Conservation (phyloP, 495 filamentous ascomycete genomes). For the Neurospora sp. region DNA sequence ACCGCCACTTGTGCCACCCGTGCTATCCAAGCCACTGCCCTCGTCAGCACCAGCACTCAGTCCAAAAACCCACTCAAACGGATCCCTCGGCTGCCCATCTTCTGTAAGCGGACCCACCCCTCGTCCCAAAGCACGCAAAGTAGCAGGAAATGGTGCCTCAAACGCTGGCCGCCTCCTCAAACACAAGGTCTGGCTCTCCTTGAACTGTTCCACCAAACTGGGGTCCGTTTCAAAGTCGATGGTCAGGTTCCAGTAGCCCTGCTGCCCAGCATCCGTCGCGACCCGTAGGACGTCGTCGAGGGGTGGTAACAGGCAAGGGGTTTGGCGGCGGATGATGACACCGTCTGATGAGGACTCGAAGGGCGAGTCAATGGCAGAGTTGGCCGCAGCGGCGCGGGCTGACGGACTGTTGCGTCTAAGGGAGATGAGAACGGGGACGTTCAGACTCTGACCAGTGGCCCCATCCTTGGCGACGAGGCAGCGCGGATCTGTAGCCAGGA, state of each 20-base stretch:
- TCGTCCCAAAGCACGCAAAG: conserved; percentile 53
- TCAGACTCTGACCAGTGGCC: conserved; percentile 66
- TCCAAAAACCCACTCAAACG: conserved; percentile 67
- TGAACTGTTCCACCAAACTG: conserved; percentile 58
- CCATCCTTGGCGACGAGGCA: conserved; percentile 81
- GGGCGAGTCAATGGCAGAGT: not conserved
- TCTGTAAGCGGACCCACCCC: conserved; percentile 21
- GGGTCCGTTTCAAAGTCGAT: conserved; percentile 66
- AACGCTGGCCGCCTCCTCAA: conserved; percentile 66
- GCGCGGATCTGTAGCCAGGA: conserved; percentile 79
- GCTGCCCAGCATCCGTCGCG: conserved; percentile 46
- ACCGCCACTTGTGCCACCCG: not conserved
- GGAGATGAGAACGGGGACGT: conserved; percentile 51
- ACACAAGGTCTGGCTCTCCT: conserved; percentile 63
- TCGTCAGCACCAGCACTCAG: not conserved
- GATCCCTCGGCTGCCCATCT: conserved; percentile 12
- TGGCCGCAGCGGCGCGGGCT: conserved; percentile 5
- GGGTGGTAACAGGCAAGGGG: conserved; percentile 80
- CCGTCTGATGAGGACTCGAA: not conserved
- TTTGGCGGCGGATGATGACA: conserved; percentile 26
- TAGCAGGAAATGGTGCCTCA: conserved; percentile 64
- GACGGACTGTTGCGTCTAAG: conserved; percentile 20
- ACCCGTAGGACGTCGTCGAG: conserved; percentile 57
- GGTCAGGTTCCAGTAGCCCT: conserved; percentile 76
- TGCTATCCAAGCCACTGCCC: not conserved